Evolutionary conservation across 257 asterid species (phyloP).

Genomic region (Fraxinus quadrangulata): DNA sequence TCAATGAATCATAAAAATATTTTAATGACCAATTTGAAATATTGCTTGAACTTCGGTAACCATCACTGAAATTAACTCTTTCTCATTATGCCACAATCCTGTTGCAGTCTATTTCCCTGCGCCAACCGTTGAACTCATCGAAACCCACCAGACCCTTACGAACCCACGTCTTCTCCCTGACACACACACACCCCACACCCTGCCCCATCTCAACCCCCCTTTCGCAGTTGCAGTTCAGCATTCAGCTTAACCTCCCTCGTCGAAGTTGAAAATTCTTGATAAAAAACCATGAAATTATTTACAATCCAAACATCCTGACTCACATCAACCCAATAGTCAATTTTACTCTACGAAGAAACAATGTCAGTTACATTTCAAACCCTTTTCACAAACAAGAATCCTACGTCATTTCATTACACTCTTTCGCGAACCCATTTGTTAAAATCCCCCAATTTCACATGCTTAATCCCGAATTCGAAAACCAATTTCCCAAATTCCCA

Average conservation of each 20-base stretch:
- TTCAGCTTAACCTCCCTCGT: neutral
- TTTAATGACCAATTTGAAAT: too few relatives aligned
- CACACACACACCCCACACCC: neutral
- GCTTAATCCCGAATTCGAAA: constrained; percentile 25
- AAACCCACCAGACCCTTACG: neutral
- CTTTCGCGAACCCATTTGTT: constrained; percentile 31
- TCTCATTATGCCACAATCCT: too few relatives aligned
- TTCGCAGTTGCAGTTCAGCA: neutral
- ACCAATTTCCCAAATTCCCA: constrained; percentile 29
- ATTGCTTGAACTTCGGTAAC: too few relatives aligned
- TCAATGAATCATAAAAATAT: too few relatives aligned
- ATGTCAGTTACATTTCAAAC: constrained; percentile 56
- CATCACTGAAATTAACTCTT: too few relatives aligned
- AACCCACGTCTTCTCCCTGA: neutral
- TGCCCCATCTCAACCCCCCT: neutral
- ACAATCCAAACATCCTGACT: constrained; percentile 1
- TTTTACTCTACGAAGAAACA: neutral
- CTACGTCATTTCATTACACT: constrained; percentile 15
- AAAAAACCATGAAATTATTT: neutral
- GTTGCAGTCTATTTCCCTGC: neutral
- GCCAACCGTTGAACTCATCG: constrained; percentile 18
- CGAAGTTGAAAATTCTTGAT: neutral
- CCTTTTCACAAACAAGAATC: constrained; percentile 37
- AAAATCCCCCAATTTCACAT: constrained; percentile 29
- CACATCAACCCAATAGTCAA: neutral